Conservation (phyloP, 495 filamentous ascomycete species). For the Neurospora africana region DNA sequence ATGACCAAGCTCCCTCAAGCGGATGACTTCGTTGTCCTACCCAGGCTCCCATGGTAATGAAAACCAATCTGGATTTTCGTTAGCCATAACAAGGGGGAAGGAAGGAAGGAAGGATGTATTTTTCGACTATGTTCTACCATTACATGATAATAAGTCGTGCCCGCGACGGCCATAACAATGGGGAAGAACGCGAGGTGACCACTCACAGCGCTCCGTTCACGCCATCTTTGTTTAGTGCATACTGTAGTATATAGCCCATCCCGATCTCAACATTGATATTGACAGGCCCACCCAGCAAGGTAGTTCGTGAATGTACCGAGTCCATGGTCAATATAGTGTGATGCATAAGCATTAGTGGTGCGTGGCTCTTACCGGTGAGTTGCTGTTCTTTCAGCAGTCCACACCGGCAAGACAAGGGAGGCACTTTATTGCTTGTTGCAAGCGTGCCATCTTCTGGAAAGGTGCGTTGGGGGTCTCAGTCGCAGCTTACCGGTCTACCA, state of each 20-base stretch:
- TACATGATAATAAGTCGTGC: too few relatives aligned
- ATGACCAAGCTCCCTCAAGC: background rate
- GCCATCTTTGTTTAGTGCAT: background rate
- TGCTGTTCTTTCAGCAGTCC: background rate
- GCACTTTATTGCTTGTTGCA: background rate
- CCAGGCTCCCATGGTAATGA: background rate
- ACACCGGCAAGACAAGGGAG: background rate
- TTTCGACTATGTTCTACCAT: too few relatives aligned
- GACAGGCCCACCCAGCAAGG: background rate
- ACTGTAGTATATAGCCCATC: background rate
- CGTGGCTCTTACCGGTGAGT: background rate
- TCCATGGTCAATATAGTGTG: background rate
- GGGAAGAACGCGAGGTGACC: background rate
- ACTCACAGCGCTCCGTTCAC: background rate
- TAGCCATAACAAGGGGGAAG: too few relatives aligned
- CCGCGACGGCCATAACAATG: too few relatives aligned
- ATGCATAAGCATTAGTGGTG: background rate
- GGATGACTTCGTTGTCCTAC: background rate
- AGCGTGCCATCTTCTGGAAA: background rate
- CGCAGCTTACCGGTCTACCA: background rate
- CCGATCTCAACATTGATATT: background rate
- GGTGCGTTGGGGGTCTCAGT: background rate
- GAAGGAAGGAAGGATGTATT: too few relatives aligned
- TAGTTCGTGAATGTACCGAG: background rate
- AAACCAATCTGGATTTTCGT: background rate